A percentile compares a stretch with the other conserved stretches of the same genome.
phyloP scores from a whole-genome alignment of 305 asterid genomes.

The Plantago rigida region DNA sequence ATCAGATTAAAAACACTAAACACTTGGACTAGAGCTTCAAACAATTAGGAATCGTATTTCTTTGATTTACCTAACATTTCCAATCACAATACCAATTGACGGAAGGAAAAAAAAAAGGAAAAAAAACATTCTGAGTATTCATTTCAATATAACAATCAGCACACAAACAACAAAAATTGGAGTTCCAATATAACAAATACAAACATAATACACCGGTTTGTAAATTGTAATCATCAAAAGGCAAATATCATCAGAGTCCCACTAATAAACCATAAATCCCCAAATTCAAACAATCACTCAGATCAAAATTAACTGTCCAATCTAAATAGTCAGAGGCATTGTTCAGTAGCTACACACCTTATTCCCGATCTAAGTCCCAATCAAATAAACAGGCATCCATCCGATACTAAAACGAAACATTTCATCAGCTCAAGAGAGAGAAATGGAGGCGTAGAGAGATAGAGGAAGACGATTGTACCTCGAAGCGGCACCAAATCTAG shows the following conservation, averaged over 20 bases:
- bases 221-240: constrained; percentile 13
- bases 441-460: constrained; percentile 7
- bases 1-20: background rate
- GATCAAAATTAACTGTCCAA: constrained; percentile 41
- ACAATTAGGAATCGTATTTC: background rate
- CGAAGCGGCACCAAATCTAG: constrained; percentile 45
- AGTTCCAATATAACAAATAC: background rate
- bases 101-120: background rate
- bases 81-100: background rate
- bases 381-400: constrained; percentile 12
- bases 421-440: too few species aligned
- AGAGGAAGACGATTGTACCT: constrained; percentile 35
- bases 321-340: constrained; percentile 37
- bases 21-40: background rate
- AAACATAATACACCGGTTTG: background rate
- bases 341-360: background rate
- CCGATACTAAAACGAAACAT: background rate
- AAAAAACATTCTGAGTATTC: background rate
- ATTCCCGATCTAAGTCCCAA: constrained; percentile 36
- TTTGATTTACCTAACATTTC: background rate
- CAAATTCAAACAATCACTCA: constrained; percentile 22
- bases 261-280: constrained; percentile 20
- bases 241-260: background rate
- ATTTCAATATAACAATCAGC: constrained; percentile 11
- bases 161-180: constrained; percentile 2